A percentile compares a stretch with the other conserved stretches of the same genome.
phyloP scores from a whole-genome alignment of 2,329 filamentous ascomycete species.

The Aspergillus aculeatus region DNA sequence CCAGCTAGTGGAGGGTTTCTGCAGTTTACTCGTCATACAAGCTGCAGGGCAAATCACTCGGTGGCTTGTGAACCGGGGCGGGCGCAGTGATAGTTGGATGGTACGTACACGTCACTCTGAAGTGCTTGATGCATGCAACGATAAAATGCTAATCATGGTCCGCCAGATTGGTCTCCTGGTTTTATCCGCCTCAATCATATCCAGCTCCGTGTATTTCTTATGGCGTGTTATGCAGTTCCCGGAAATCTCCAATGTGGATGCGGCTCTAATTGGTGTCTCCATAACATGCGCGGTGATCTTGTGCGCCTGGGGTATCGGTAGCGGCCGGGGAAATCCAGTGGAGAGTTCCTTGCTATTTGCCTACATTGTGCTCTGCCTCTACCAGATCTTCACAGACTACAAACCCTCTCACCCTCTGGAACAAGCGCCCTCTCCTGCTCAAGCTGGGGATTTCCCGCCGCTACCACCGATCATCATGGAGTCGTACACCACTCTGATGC shows the following conservation, averaged over 20 bases:
- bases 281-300: slow-evolving; percentile 92
- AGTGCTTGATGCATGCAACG: neutral
- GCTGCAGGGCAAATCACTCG: slow-evolving; percentile 89
- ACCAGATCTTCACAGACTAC: slow-evolving; percentile 99
- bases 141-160: neutral
- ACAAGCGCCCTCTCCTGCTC: slow-evolving; percentile 54
- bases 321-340: slow-evolving; percentile 88
- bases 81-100: slow-evolving; percentile 95
- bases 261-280: slow-evolving; percentile 85
- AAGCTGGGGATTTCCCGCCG: slow-evolving; percentile 78
- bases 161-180: slow-evolving; percentile 79
- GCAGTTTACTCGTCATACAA: slow-evolving; percentile 92
- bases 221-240: slow-evolving; percentile 94
- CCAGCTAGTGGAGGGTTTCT: slow-evolving; percentile 93
- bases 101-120: slow-evolving; percentile 52
- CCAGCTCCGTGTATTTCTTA: slow-evolving; percentile 91
- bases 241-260: slow-evolving; percentile 87
- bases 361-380: slow-evolving; percentile 97
- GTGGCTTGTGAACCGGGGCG: slow-evolving; percentile 85
- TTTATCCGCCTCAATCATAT: slow-evolving; percentile 85
- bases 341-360: slow-evolving; percentile 94
- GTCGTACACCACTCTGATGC: slow-evolving; percentile 87
- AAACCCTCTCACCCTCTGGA: slow-evolving; percentile 70
- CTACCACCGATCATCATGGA: slow-evolving; percentile 97
- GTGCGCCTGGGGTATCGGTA: slow-evolving; percentile 90